Evolutionary conservation across 1,284 basidiomycete species (phyloP), one percentile per base, ranked within the genome.

Genomic region (Leccinum pallidistipes): DNA sequence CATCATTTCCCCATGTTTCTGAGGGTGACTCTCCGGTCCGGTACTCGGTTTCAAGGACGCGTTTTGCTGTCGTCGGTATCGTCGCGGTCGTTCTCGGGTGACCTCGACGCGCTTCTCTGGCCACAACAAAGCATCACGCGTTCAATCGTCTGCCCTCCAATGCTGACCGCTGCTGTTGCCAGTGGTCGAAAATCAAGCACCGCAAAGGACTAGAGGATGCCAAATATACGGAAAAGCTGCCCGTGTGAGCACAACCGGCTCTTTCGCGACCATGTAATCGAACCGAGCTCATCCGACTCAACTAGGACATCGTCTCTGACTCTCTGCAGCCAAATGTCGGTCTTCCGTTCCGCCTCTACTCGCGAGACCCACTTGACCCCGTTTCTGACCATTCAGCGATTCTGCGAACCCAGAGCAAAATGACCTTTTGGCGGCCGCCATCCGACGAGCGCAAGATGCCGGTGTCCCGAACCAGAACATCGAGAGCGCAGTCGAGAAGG

Each of bases 161-260:
- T 24, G 47, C 57, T 66, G 60, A 69, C 58, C 21, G 24, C 49
- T 8, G 43, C 5, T 36, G 29, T 55, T 18, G 60, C 16, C 61
- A 91, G 87, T 95, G 92, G 92, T 92, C 91, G 3, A 95, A 95
- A 80, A 94, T 95, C 73, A 88, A 92, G 72, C 85, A 91, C 63
- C 84, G 83, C 69, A 95, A 95, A 69, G 92, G 90, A 11, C 79
- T 81, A 2, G 87, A 83, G 58, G 92, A 95, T 71, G 79, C 80
- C 3, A 83, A 86, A 69, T 87, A 11, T 91, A 86, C 59, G 80
- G 83, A 47, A 85, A 81, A 66, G 81, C 86, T 5, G 83, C 79
- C 62, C 80, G 81, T 64, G 91, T 91, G 71, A 62, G 86, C 71
- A 43, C 27, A 38, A 10, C 43, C 14, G 0, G 3, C 16, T 18